Conservation (phyloP, 495 filamentous ascomycete species). For the Neurospora terricola region DNA sequence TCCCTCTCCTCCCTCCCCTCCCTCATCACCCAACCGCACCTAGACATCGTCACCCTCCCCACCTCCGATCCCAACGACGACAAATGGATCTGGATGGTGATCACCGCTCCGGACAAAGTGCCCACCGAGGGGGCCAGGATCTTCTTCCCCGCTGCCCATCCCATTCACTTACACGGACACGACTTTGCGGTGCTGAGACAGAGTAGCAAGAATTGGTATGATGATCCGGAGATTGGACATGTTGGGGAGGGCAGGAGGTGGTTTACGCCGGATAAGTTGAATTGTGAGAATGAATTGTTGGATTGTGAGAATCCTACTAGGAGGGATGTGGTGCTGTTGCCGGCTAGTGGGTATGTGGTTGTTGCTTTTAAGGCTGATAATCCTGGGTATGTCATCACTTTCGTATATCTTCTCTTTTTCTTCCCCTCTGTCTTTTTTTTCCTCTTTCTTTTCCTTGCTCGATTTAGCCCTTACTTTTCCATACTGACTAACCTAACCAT, state of each 20-base stretch:
- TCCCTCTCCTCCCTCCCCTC: neutral
- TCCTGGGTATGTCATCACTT: constrained; percentile 21
- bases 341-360: constrained; percentile 18
- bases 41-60: constrained; percentile 1
- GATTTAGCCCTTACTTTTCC: too few relatives aligned
- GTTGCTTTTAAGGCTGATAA: constrained; percentile 32
- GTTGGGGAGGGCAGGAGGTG: neutral
- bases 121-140: neutral
- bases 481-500: too few relatives aligned
- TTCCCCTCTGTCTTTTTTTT: neutral
- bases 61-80: neutral
- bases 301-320: constrained; percentile 18
- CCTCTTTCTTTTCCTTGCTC: too few relatives aligned
- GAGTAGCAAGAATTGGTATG: constrained; percentile 5
- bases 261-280: neutral
- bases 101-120: constrained; percentile 4
- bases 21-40: neutral
- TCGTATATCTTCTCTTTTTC: neutral
- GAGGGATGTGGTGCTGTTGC: constrained; percentile 25
- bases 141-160: constrained; percentile 21
- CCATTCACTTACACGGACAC: constrained; percentile 48
- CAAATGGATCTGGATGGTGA: constrained; percentile 9
- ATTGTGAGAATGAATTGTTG: constrained; percentile 1
- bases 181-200: constrained; percentile 43
- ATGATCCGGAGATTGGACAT: neutral